A percentile compares a stretch with the other conserved stretches of the same genome.
These are phyloP conservation scores for Trichoderma semiorbis DNA, from an alignment of 2,329 filamentous ascomycete species.

Conservation along the genomic window DNA sequence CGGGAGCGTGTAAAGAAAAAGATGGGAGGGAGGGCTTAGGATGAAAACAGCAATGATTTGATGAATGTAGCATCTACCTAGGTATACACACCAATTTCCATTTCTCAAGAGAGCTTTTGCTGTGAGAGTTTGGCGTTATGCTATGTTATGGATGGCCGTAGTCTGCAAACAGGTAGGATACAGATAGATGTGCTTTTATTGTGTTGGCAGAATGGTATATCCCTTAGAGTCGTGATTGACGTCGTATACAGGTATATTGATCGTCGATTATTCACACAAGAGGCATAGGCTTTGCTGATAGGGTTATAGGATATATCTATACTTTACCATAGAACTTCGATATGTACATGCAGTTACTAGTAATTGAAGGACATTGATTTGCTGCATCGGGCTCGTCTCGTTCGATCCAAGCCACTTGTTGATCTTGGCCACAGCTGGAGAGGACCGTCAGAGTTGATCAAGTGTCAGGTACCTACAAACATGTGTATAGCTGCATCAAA, in stretches of 20 bases:
- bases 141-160: neutral
- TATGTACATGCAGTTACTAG: no score
- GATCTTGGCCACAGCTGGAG: no score
- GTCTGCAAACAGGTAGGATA: neutral
- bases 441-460: no score
- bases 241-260: neutral
- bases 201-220: no score
- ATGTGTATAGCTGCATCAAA: no score
- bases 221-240: neutral
- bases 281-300: no score
- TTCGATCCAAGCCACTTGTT: no score
- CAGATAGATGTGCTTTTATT: neutral
- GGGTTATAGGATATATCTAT: no score
- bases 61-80: neutral
- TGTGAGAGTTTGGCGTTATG: neutral
- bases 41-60: neutral
- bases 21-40: neutral
- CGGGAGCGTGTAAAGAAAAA: neutral
- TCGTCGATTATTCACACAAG: neutral
- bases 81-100: neutral
- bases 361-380: no score
- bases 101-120: neutral
- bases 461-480: no score
- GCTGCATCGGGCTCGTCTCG: no score
- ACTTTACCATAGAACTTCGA: no score